Base-by-base conservation (phyloP, 2,329 filamentous ascomycete species). In the Piedraia hortae region DNA sequence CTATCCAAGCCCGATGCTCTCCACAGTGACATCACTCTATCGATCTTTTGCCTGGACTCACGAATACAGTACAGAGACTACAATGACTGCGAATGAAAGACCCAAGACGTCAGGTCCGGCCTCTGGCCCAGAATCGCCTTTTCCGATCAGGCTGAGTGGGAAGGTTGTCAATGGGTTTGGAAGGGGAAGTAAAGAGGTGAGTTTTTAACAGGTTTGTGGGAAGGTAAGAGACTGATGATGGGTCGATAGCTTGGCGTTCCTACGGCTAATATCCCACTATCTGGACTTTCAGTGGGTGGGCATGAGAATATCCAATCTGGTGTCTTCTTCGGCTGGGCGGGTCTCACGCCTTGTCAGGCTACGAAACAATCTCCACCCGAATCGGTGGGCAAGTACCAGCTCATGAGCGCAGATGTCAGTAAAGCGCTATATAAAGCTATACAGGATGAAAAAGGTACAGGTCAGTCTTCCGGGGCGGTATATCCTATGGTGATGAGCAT, bases 401-500 rank as follows among this genome's bases (percentile, higher is more conserved):
- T 30, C 21, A 32, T 38, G 32, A 19, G 25, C n/a, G 9, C 21
- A 6, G 21, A 29, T 4, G 7, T 22, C 24, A 22, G 24, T 28
- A 10, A 17, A 10, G 16, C 7, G 10, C 16, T 17, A 7, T 10
- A n/a, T n/a, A n/a, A n/a, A 7, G 16, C 16, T 7, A 7, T 7
- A 7, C 16, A 17, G 7, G 16, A 17, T 17, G 7, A 10, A 10
- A 10, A 17, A 10, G 7, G 7, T 10, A 10, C 7, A 17, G 16
- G 7, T 17, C 16, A 19, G 23, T 9, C 23, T 22, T 14, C 27
- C 12, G 34, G 33, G 18, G 35, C 34, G 10, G 53, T 85, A 25
- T 75, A 69, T 45, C 75, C 75, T 1, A 85, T 88, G 59, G 78
- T 89, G 32, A 73, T 91, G 68, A 75, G 66, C 28, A 82, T 91